These are phyloP conservation scores for Candida boleticola DNA, from an alignment of 805 yeast species.

Conservation along the genomic window DNA sequence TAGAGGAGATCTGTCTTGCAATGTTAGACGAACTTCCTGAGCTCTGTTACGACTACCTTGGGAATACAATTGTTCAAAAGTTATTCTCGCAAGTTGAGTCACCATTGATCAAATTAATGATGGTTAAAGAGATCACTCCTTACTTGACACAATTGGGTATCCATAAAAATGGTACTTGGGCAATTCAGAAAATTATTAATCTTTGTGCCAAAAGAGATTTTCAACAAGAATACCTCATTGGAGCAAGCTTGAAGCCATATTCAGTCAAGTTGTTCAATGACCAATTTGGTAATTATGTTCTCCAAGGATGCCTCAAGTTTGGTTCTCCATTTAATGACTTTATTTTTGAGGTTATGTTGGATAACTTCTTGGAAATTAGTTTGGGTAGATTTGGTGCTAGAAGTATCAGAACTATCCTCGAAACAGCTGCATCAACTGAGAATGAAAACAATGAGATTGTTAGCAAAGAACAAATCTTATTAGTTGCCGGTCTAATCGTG, in stretches of 20 bases:
- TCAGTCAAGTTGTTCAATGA: constrained; percentile 86
- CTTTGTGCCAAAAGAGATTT: constrained; percentile 49
- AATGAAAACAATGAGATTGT: constrained; percentile 14
- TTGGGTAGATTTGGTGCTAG: constrained; percentile 93
- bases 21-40: constrained; percentile 90
- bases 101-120: constrained; percentile 69
- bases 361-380: constrained; percentile 76
- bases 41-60: constrained; percentile 86
- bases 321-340: constrained; percentile 88
- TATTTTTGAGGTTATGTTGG: constrained; percentile 77
- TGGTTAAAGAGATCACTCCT: constrained; percentile 76
- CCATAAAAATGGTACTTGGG: constrained; percentile 99
- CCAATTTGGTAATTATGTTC: constrained; percentile 94
- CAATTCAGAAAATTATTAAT: constrained; percentile 91
- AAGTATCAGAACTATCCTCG: constrained; percentile 90
- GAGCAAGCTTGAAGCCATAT: constrained; percentile 71
- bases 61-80: constrained; percentile 94
- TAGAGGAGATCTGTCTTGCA: constrained; percentile 78
- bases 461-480: constrained; percentile 62
- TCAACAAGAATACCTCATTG: constrained; percentile 57
- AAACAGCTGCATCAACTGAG: constrained; percentile 58
- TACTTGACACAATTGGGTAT: constrained; percentile 87
- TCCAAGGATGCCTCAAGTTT: constrained; percentile 90
- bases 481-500: constrained; percentile 75
- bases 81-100: constrained; percentile 68